Base-by-base conservation (phyloP, 1,284 basidiomycete species). In the Paramarasmius palmivorus region DNA sequence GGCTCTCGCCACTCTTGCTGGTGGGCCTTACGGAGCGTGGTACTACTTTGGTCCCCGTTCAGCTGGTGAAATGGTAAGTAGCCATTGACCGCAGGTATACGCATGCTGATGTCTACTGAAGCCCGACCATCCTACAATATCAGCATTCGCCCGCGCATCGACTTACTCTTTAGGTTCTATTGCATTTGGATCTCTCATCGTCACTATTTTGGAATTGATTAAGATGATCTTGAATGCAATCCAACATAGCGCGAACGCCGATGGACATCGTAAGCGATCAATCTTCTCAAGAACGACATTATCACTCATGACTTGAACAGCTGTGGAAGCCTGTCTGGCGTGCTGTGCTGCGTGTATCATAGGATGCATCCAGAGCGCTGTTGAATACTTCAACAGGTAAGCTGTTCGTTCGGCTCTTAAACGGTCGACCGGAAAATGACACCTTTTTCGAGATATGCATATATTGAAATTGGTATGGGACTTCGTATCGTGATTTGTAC, bases 111-210 rank as follows among this genome's bases (percentile, higher is more conserved):
- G 26, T 47, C 51, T 9, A 58, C 57, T 46, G 61, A 72, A 88
- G 79, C 90, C 90, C 23, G 81, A 81, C 53, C 80, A 88, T 63
- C 89, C 90, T 0, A 90, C 88, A 20, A 61, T 83, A 2, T 79
- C 83, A 41, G 79, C 91, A 0, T 90, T 96, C 65, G 77, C 79
- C 35, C 84, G 93, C 23, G 88, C 92, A n/a, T 89, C 87, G 14
- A 93, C 92, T 0, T 74, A 89, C 50, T 94, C 91, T 1, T 78
- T 97, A 26, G 94, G 93, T 5, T 93, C 90, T 0, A 93, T 96
- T 62, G 91, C 92, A 4, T 94, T 95, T 64, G 93, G 93, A 4
- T 92, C 88, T 2, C 74, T 96, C 62, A 92, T 96, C 57, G 93
- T 96, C 41, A 93, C 94, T 0, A 66, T 96, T 26, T 75, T 96